Conservation (phyloP, 2,329 filamentous ascomycete genomes). For the Diaporthe amygdali region DNA sequence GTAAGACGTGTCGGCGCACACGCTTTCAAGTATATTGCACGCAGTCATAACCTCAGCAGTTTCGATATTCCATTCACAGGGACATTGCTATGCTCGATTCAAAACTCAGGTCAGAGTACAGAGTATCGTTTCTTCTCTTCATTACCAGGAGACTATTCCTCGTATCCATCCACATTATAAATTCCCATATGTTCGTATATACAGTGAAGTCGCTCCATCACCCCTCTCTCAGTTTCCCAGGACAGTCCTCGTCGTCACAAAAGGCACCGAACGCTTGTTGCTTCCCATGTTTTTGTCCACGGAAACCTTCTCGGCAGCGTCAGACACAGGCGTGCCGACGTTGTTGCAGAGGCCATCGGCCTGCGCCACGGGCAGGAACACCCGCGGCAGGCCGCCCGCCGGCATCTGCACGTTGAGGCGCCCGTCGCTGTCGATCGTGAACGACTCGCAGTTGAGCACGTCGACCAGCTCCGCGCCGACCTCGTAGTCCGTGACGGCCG, state of each 20-base stretch:
- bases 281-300: constrained; percentile 12
- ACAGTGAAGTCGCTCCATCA: not conserved
- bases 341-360: constrained; percentile 16
- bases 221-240: not conserved
- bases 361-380: constrained; percentile 41
- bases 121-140: not conserved
- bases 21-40: not conserved
- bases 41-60: not conserved
- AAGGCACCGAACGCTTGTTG: not conserved
- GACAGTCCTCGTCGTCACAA: constrained; percentile 2
- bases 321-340: not conserved
- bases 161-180: not conserved
- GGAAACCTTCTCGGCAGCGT: not conserved
- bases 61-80: not conserved
- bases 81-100: not conserved
- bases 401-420: constrained; percentile 48
- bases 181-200: not conserved
- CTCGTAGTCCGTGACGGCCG: constrained; percentile 42
- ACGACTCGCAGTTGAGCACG: constrained; percentile 46
- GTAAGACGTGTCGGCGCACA: not conserved
- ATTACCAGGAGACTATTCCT: not conserved
- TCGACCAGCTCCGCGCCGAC: constrained; percentile 42
- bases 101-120: not conserved
- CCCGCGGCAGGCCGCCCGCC: constrained; percentile 44
- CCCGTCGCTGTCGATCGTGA: constrained; percentile 47